Percentiles rank a stretch among this genome's conserved stretches.
These are phyloP conservation scores for Leccinum longicurvipes DNA, from an alignment of 768 basidiomycete species.

Conservation along the genomic window DNA sequence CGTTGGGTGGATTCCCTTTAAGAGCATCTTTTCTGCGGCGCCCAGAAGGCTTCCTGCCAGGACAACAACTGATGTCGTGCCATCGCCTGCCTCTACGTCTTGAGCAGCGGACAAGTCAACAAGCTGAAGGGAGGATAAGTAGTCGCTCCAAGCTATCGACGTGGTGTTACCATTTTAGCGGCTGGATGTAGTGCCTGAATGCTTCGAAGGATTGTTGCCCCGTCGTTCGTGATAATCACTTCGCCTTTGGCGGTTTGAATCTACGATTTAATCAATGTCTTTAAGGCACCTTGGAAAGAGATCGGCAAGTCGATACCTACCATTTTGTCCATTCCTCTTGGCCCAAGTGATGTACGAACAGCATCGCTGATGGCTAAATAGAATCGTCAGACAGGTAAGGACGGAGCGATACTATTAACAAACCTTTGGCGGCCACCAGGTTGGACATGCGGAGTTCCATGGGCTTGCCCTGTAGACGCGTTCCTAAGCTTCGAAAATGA, in stretches of 20 bases:
- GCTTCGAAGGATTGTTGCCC: conserved; percentile 94
- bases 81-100: conserved; percentile 98
- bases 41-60: conserved; percentile 90
- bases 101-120: conserved; percentile 98
- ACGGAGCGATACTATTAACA: conserved; percentile 7
- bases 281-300: conserved; percentile 4
- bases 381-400: conserved; percentile 5
- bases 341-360: conserved; percentile 93
- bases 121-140: conserved; percentile 49
- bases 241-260: conserved; percentile 97
- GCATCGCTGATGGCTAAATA: conserved; percentile 90
- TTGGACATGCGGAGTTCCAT: conserved; percentile 98
- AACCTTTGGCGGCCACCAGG: conserved; percentile 96
- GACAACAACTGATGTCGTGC: conserved; percentile 96
- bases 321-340: conserved; percentile 99
- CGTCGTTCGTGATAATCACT: conserved; percentile 97
- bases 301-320: conserved; percentile 57
- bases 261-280: conserved; percentile 38
- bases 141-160: not conserved
- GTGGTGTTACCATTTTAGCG: conserved; percentile 80
- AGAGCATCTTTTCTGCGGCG: conserved; percentile 94
- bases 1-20: conserved; percentile 97
- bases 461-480: conserved; percentile 77
- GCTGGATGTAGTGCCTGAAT: conserved; percentile 97
- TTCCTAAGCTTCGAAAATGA: conserved; percentile 14